Evolutionary conservation across 345 rosid genomes (phyloP), one percentile per base, ranked within the genome.

Genomic region (Camelina sativa): DNA sequence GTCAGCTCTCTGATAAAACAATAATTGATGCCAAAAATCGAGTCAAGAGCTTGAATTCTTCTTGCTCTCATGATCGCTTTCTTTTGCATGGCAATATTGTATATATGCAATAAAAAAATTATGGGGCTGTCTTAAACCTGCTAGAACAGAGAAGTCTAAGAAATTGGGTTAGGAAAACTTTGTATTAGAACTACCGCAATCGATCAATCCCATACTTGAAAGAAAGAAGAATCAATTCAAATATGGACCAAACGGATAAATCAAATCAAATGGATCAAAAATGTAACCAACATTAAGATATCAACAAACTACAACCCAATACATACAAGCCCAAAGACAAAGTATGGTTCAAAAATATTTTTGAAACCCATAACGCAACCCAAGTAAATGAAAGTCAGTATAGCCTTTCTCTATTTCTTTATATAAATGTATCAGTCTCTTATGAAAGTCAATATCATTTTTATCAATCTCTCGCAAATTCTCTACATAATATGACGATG

Each of bases 241-340:
- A 37, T 56, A 13, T 8, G 59, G 40, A 25, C 28, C 17, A 55
- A 28, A n/a, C 22, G 28, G 61, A 56, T 30, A 4, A 30, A 15
- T 15, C 19, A 56, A 56, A 28, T 55, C 17, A 13, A 56, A 56
- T 56, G 10, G 7, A 30, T 28, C 37, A 4, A n/a, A 57, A 13
- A 58, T 3, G 3, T 25, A 16, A 16, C 62, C 20, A 32, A 32
- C 13, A 56, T 30, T 28, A 13, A 13, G 19, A 25, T 13, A 55
- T 28, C 19, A 55, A 37, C 43, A 28, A 44, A 62, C 9, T 72
- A 35, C 34, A 13, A 41, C 54, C 67, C 62, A 66, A 48, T 59
- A 28, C 10, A 4, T 28, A 60, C 13, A 59, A 67, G 68, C 73
- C 74, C 59, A 69, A 32, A 41, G 5, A 12, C 17, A n/a, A 53